Percentiles rank a stretch among this genome's conserved stretches.
phyloP scores from a whole-genome alignment of 257 asterid species.

The Solanum pennellii region DNA sequence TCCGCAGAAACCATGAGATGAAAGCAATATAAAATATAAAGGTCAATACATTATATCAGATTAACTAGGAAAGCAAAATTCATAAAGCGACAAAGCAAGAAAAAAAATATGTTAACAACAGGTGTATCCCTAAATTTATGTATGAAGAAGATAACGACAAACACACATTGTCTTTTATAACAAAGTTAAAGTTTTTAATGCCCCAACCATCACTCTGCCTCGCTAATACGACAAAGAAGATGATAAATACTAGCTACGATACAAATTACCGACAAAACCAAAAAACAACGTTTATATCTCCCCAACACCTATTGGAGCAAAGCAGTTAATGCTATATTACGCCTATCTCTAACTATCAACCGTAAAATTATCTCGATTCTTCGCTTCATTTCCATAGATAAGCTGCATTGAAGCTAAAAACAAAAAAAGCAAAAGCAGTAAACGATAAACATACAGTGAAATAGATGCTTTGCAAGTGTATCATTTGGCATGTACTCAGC shows the following conservation, averaged over 20 bases:
- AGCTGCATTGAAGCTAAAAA: not conserved
- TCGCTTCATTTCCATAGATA: not conserved
- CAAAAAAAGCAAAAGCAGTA: not conserved
- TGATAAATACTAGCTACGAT: not conserved
- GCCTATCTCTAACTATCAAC: not conserved
- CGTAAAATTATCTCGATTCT: not conserved
- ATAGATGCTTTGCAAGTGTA: conserved; percentile 93
- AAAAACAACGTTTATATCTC: not conserved
- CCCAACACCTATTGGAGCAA: not conserved
- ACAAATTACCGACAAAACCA: not conserved
- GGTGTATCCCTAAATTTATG: not conserved
- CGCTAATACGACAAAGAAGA: not conserved
- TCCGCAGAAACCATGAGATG: not conserved
- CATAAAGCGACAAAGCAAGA: not conserved
- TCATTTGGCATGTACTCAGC: conserved; percentile 97
- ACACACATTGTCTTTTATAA: not conserved
- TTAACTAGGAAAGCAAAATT: not conserved
- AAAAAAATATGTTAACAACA: not conserved
- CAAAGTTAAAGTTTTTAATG: not conserved
- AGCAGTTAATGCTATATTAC: not conserved
- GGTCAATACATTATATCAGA: not conserved
- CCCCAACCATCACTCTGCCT: not conserved
- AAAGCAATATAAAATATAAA: not conserved
- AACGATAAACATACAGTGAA: conserved; percentile 76
- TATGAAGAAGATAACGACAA: not conserved